A percentile compares a stretch with the other conserved stretches of the same genome.
Conservation (phyloP, 1,139 yeast genomes). For the Lodderomyces pseudojiufengensis region DNA sequence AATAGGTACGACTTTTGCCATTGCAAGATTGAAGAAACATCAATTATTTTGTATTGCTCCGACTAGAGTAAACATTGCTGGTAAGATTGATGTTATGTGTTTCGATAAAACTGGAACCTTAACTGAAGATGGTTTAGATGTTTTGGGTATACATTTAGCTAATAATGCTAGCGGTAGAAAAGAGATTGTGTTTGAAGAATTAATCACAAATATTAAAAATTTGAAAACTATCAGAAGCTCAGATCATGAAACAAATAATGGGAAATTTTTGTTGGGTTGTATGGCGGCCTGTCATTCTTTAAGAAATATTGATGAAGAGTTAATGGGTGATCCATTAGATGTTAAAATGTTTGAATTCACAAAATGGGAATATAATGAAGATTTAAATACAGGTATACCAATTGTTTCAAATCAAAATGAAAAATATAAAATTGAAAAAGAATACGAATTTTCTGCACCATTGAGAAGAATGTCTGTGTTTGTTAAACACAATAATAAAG, state of each 20-base stretch:
- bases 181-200: conserved; percentile 48
- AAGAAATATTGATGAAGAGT: conserved; percentile 69
- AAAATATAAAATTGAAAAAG: conserved; percentile 56
- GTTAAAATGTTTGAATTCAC: conserved; percentile 90
- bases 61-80: conserved; percentile 89
- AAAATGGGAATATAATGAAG: conserved; percentile 70
- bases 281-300: conserved; percentile 89
- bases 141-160: conserved; percentile 76
- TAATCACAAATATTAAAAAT: conserved; percentile 28
- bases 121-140: conserved; percentile 94
- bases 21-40: conserved; percentile 61
- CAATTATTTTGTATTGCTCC: conserved; percentile 89
- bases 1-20: conserved; percentile 91
- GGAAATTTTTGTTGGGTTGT: conserved; percentile 41
- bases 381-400: conserved; percentile 29
- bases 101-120: conserved; percentile 97
- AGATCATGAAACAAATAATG: conserved; percentile 29
- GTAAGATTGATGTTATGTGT: conserved; percentile 83
- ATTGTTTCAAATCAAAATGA: conserved; percentile 30
- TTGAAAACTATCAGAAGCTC: conserved; percentile 5
- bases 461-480: conserved; percentile 90
- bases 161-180: conserved; percentile 50
- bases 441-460: conserved; percentile 80
- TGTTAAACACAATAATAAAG: conserved; percentile 28
- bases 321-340: conserved; percentile 93